A percentile compares a stretch with the other conserved stretches of the same genome.
Evolutionary conservation across 495 filamentous ascomycete genomes (phyloP).

Genomic region (Neurospora sp.): DNA sequence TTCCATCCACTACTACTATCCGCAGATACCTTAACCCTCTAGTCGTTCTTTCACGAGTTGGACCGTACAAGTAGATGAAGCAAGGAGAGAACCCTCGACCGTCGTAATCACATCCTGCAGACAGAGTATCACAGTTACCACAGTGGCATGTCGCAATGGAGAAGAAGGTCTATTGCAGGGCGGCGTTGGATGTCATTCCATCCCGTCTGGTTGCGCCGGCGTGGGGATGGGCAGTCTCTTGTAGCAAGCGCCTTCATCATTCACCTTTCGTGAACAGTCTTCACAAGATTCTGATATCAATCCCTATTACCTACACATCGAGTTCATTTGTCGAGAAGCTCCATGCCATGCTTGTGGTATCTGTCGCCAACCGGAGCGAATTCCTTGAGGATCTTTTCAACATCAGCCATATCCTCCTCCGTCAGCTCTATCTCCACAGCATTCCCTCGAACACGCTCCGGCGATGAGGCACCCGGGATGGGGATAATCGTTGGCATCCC

Average conservation of each 20-base stretch:
- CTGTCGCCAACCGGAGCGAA: conserved; percentile 31
- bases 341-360: conserved; percentile 23
- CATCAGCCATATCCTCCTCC: conserved; percentile 37
- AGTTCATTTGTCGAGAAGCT: conserved; percentile 4
- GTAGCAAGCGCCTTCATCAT: background rate
- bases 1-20: too few relatives aligned
- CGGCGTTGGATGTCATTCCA: background rate
- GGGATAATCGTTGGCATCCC: conserved; percentile 67
- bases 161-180: background rate
- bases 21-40: background rate
- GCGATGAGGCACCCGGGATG: conserved; percentile 62
- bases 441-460: conserved; percentile 42
- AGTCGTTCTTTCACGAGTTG: background rate
- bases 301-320: background rate
- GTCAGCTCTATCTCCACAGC: conserved; percentile 32
- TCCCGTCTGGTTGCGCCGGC: background rate
- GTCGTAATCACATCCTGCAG: background rate
- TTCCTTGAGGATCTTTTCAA: conserved; percentile 33
- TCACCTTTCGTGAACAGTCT: background rate
- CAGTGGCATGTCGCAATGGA: background rate
- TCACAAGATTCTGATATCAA: background rate
- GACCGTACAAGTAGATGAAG: background rate
- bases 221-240: background rate
- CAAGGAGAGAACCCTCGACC: background rate
- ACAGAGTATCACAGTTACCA: background rate